phyloP scores from a whole-genome alignment of 202 grass and related monocot genomes.

The Carex arenaria region DNA sequence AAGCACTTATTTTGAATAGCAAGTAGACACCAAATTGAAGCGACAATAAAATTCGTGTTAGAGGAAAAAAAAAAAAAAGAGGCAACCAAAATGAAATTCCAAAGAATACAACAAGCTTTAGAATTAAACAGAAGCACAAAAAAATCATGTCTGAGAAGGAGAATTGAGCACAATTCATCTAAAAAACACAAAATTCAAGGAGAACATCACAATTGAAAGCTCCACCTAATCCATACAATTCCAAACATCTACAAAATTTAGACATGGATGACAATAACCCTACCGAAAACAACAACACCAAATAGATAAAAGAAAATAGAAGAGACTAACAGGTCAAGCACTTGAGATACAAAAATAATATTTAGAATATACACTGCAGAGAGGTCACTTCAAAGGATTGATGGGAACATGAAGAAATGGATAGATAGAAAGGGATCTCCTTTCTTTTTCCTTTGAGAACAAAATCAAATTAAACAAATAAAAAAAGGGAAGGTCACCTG shows the following conservation, averaged over 20 bases:
- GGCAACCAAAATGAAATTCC: conserved; percentile 31
- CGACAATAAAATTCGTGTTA: not conserved
- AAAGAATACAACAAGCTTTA: conserved; percentile 29
- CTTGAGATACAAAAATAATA: conserved; percentile 32
- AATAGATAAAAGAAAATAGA: not conserved
- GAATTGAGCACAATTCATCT: conserved; percentile 1
- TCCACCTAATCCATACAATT: conserved; percentile 18
- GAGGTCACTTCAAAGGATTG: conserved; percentile 36
- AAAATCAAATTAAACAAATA: conserved; percentile 22
- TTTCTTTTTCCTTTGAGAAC: conserved; percentile 5
- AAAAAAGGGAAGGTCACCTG: conserved; percentile 44
- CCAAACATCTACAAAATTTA: conserved; percentile 1
- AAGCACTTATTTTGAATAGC: not conserved
- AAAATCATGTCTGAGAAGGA: conserved; percentile 1
- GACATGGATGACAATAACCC: conserved; percentile 5
- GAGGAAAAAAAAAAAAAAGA: conserved; percentile 20
- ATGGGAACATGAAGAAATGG: conserved; percentile 27
- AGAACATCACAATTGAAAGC: conserved; percentile 20
- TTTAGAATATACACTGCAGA: conserved; percentile 25
- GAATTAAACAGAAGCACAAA: not conserved
- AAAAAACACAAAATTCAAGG: conserved; percentile 28
- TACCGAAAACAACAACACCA: conserved; percentile 20
- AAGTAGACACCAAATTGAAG: not conserved
- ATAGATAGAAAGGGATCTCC: conserved; percentile 23
- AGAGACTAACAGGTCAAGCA: conserved; percentile 12